Conservation (phyloP, 306 rosid species). For the Glycine latifolia region DNA sequence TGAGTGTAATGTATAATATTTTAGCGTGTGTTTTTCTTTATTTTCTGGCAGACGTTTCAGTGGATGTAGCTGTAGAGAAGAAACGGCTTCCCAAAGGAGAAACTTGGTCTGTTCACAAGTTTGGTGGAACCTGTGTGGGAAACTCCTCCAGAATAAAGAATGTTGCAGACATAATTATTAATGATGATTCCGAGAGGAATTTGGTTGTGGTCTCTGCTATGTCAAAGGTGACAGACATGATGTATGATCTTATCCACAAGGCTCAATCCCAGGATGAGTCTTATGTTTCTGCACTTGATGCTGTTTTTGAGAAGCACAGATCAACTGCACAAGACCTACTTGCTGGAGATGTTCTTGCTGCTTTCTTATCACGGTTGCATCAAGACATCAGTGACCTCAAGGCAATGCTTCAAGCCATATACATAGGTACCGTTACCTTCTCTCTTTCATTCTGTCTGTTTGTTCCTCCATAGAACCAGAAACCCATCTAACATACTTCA, state of each 20-base stretch:
- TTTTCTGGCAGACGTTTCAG: conserved; percentile 47
- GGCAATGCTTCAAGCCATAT: conserved; percentile 93
- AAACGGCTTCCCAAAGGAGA: conserved; percentile 73
- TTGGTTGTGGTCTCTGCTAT: conserved; percentile 85
- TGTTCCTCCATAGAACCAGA: too few species aligned
- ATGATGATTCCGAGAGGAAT: conserved; percentile 77
- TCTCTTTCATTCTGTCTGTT: too few species aligned
- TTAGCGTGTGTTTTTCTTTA: too few species aligned
- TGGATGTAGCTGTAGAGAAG: conserved; percentile 56
- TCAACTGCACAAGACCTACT: conserved; percentile 72
- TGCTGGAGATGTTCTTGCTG: conserved; percentile 69
- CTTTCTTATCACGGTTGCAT: conserved; percentile 69
- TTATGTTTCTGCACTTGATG: conserved; percentile 71
- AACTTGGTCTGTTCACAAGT: conserved; percentile 84
- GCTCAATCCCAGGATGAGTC: conserved; percentile 82
- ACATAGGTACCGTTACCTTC: conserved; percentile 59
- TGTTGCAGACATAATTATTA: conserved; percentile 72
- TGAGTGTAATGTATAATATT: too few species aligned
- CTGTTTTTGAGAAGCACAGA: conserved; percentile 73
- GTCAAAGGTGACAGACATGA: conserved; percentile 93
- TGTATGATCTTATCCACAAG: conserved; percentile 80
- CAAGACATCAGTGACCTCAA: conserved; percentile 70
- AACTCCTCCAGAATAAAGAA: conserved; percentile 71
- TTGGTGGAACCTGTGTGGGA: conserved; percentile 93
- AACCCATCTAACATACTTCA: conserved; percentile 25